phyloP scores from a whole-genome alignment of 495 filamentous ascomycete genomes.

The Penicillium crystallinum region DNA sequence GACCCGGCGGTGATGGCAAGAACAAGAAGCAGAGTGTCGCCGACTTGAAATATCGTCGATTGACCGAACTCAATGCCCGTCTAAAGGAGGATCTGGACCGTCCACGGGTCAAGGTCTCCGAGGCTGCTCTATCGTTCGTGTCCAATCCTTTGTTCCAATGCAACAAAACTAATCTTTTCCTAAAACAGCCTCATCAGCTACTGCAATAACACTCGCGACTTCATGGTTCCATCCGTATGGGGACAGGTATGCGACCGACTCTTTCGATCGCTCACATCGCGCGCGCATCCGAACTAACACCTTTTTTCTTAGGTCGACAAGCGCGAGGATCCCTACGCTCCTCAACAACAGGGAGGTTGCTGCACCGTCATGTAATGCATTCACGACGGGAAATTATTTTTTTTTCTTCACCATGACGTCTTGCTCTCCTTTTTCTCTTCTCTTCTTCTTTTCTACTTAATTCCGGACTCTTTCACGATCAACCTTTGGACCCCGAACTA shows the following conservation, averaged over 20 bases:
- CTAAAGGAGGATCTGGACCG: slow-evolving; percentile 92
- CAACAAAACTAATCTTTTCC: background rate
- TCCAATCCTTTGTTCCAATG: background rate
- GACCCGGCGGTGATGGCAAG: slow-evolving; percentile 63
- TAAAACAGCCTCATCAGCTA: slow-evolving; percentile 86
- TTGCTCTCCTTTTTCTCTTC: slow-evolving; percentile 18
- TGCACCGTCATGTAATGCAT: slow-evolving; percentile 83
- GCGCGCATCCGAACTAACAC: slow-evolving; percentile 17
- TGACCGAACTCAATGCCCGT: slow-evolving; percentile 93
- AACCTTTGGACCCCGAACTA: slow-evolving; percentile 12
- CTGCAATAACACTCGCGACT: slow-evolving; percentile 93
- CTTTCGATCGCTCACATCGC: background rate
- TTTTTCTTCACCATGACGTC: slow-evolving; percentile 32
- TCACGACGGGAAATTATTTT: slow-evolving; percentile 27
- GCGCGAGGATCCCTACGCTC: slow-evolving; percentile 93
- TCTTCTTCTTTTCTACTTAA: slow-evolving; percentile 16
- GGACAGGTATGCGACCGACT: slow-evolving; percentile 61
- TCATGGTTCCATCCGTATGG: slow-evolving; percentile 98
- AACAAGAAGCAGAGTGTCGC: slow-evolving; percentile 99
- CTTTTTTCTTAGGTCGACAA: slow-evolving; percentile 60
- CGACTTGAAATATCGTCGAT: slow-evolving; percentile 89
- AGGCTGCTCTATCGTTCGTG: slow-evolving; percentile 85
- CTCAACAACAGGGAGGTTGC: slow-evolving; percentile 83
- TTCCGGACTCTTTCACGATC: slow-evolving; percentile 21
- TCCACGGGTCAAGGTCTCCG: slow-evolving; percentile 89